phyloP scores from a whole-genome alignment of 805 yeast genomes.

The Saturnispora saitoi region DNA sequence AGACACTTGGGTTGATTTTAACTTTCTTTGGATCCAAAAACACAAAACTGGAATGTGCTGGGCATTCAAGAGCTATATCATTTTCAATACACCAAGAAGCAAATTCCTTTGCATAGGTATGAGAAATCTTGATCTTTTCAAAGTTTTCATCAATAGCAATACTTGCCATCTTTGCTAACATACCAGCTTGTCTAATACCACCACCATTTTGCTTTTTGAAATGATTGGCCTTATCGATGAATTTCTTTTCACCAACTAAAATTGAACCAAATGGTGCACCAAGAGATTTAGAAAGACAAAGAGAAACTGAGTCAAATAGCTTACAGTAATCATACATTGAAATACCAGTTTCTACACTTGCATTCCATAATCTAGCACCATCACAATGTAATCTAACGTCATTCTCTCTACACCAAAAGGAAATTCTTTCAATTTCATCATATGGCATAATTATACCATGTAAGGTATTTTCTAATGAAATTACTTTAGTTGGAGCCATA shows the following conservation, averaged over 20 bases:
- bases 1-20: slow-evolving; percentile 44
- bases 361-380: slow-evolving; percentile 95
- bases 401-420: slow-evolving; percentile 56
- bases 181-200: slow-evolving; percentile 84
- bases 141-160: slow-evolving; percentile 69
- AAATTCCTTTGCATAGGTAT: slow-evolving; percentile 43
- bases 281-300: slow-evolving; percentile 80
- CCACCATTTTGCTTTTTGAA: slow-evolving; percentile 91
- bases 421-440: slow-evolving; percentile 66
- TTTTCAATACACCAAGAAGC: slow-evolving; percentile 42
- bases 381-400: slow-evolving; percentile 69
- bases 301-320: slow-evolving; percentile 79
- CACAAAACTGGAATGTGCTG: slow-evolving; percentile 79
- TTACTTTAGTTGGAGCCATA: slow-evolving; percentile 76
- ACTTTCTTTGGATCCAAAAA: slow-evolving; percentile 52
- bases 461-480: slow-evolving; percentile 81
- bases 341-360: slow-evolving; percentile 66
- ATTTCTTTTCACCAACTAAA: slow-evolving; percentile 55
- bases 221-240: slow-evolving; percentile 67
- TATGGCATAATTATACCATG: slow-evolving; percentile 77
- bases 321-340: slow-evolving; percentile 62
- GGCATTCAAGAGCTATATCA: slow-evolving; percentile 56
- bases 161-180: slow-evolving; percentile 73
- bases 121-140: slow-evolving; percentile 43
- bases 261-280: slow-evolving; percentile 94